Base-by-base conservation (phyloP, 2,329 filamentous ascomycete species). In the Sclerotinia minor region DNA sequence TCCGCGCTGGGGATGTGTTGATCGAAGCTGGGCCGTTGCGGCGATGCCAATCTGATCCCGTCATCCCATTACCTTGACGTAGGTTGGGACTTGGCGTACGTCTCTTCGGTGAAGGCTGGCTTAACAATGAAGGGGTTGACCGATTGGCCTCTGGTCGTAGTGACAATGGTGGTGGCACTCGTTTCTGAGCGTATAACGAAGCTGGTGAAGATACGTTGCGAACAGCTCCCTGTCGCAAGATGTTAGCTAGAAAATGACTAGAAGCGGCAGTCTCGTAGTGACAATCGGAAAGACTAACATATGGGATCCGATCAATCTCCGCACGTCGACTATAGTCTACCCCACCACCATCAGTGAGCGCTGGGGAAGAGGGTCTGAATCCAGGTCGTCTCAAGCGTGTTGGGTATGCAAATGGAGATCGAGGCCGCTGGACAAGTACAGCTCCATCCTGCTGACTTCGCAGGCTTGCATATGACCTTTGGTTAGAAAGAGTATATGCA, bases 361-460 rank as follows among this genome's bases (percentile, higher is more conserved):
- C 75, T 59, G 76, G 76, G 17, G 76, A 77, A 21, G 73, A 76
- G 52, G 76, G 76, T 3, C 75, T 75, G 64, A 77, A 76, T 2
- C 83, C 83, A 24, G 84, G 84, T 26, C 85, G 81, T 73, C 82
- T 86, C 45, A 87, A 76, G 24, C 85, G 82, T 57, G 84, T 83
- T 35, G 85, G 85, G 68, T 87, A 87, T 29, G 84, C 84, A 69
- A 84, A 87, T 1, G 85, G 85, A 29, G 85, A 87, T 41, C 84
- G 81, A 59, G 85, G 83, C n/a, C 84, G 80, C 71, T 85, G 84
- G 63, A 82, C 72, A 41, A 78, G 75, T 15, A 55, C 67, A 35
- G 57, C 17, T 55, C 75, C 75, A 59, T 83, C 83, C 26, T 78
- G 77, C 44, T 82, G 81, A 68, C 81, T 84, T 69, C 83, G 80